Evolutionary conservation across 176 grass and related monocot species (phyloP).

Genomic region (Cymbopogon citratus): DNA sequence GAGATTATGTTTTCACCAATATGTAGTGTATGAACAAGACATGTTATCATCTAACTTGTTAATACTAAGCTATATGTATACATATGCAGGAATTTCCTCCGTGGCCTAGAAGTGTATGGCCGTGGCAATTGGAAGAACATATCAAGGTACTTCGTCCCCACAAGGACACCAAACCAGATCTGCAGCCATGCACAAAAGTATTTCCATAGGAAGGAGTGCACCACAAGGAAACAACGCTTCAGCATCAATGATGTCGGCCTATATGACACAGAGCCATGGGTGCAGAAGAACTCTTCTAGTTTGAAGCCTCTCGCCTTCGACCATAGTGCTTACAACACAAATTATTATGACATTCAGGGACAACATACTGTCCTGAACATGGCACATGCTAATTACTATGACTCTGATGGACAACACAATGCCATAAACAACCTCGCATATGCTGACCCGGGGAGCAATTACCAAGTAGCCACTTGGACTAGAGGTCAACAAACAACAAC

Average conservation of each 20-base stretch:
- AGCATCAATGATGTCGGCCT: not conserved
- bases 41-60: not conserved
- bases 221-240: not conserved
- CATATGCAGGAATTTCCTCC: not conserved
- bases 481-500: not conserved
- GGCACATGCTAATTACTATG: no score
- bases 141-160: not conserved
- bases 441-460: not conserved
- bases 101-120: not conserved
- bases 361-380: not conserved
- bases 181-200: not conserved
- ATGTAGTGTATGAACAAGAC: not conserved
- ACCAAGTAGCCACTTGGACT: not conserved
- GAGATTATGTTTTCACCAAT: not conserved
- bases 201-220: not conserved
- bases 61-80: no score
- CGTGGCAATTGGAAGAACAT: slow-evolving; percentile 19
- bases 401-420: not conserved
- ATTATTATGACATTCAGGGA: not conserved
- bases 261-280: not conserved
- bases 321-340: not conserved
- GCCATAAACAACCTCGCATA: not conserved
- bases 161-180: not conserved
- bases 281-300: not conserved
- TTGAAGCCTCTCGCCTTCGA: not conserved